Conservation (phyloP, 176 grass and related monocot genomes). For the Pontederia crassipes region DNA sequence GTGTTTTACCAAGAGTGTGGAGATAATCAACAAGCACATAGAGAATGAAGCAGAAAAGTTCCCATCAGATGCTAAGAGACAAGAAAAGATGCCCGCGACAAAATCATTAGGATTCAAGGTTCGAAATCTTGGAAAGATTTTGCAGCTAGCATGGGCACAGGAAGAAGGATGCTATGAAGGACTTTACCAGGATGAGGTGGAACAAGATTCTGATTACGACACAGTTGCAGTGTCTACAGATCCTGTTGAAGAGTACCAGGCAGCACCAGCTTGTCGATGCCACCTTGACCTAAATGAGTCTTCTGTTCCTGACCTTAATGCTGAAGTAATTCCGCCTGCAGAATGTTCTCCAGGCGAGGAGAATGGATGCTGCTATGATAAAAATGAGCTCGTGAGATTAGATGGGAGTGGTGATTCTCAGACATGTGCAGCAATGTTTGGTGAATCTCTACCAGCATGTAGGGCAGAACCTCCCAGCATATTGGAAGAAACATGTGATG, state of each 20-base stretch:
- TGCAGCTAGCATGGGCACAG: conserved; percentile 44
- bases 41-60: conserved; percentile 22
- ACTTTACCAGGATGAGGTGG: conserved; percentile 36
- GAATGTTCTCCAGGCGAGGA: conserved; percentile 34
- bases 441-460: conserved; percentile 33
- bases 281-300: conserved; percentile 56
- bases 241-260: conserved; percentile 23
- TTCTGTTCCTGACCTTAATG: conserved; percentile 77
- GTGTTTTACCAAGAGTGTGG: conserved; percentile 76
- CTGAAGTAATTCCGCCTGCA: conserved; percentile 33
- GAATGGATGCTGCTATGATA: conserved; percentile 31
- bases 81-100: conserved; percentile 33
- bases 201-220: conserved; percentile 57
- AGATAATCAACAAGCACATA: conserved; percentile 35
- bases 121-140: conserved; percentile 57
- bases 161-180: conserved; percentile 56
- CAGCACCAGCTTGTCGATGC: conserved; percentile 44
- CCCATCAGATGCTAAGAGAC: conserved; percentile 27
- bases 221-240: conserved; percentile 35
- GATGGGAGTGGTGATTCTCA: conserved; percentile 76
- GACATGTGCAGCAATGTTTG: conserved; percentile 43
- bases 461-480: conserved; percentile 15
- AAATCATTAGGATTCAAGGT: conserved; percentile 76
- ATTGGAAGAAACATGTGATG: conserved; percentile 19
- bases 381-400: conserved; percentile 37